Conservation (phyloP, 2,329 filamentous ascomycete species). For the Cytospora schulzeri region DNA sequence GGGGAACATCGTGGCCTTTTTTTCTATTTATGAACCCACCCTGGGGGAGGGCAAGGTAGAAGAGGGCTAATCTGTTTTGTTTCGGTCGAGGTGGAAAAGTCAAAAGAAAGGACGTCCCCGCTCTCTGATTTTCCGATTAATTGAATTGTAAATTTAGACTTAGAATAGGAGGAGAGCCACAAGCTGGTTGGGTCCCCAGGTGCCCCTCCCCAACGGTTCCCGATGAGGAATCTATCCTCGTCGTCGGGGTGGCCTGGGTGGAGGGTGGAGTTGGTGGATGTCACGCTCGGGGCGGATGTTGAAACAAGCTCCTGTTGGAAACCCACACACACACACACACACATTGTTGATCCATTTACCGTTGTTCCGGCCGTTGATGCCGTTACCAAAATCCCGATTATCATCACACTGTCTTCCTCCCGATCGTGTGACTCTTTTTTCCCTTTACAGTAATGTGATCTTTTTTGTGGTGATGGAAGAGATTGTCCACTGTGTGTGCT, state of each 20-base stretch:
- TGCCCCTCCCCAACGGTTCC: conserved; percentile 19
- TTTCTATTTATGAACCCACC: not conserved
- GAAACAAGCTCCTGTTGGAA: conserved; percentile 22
- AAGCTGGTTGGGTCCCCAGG: too few relatives aligned
- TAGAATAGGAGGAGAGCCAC: not conserved
- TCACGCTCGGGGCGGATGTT: conserved; percentile 13
- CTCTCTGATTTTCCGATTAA: not conserved
- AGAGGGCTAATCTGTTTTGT: not conserved
- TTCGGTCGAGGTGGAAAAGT: not conserved
- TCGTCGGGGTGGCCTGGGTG: not conserved
- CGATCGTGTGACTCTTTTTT: not conserved
- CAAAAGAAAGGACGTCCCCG: not conserved
- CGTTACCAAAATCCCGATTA: not conserved
- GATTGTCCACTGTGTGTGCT: too few relatives aligned
- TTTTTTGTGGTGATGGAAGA: not conserved
- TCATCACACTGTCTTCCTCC: not conserved
- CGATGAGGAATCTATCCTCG: conserved; percentile 15
- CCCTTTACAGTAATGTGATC: too few relatives aligned
- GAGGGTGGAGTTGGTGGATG: not conserved
- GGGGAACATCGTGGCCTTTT: too few relatives aligned
- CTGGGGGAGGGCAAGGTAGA: too few relatives aligned
- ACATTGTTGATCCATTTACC: conserved; percentile 10
- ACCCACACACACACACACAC: too few relatives aligned
- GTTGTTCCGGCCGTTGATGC: conserved; percentile 1
- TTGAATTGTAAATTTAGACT: not conserved